A percentile compares a stretch with the other conserved stretches of the same genome.
phyloP scores from a whole-genome alignment of 495 filamentous ascomycete genomes.

The Entonaema liquescens region DNA sequence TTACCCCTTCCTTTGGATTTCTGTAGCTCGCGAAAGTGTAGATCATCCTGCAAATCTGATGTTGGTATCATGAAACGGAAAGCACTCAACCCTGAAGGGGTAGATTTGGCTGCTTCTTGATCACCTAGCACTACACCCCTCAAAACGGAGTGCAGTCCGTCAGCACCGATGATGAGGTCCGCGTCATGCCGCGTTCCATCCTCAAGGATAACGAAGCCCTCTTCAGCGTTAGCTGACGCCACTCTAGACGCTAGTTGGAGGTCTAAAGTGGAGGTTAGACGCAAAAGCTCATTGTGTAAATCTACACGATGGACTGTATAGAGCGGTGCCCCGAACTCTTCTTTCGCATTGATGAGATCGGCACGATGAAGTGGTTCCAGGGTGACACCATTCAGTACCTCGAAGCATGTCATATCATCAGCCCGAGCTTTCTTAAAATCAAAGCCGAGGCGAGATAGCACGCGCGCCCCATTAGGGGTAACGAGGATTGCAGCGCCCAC shows the following conservation, averaged over 20 bases:
- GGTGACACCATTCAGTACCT: constrained; percentile 16
- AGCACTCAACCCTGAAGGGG: constrained; percentile 44
- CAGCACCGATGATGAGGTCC: constrained; percentile 59
- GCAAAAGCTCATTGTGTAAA: constrained; percentile 12
- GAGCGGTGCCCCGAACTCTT: constrained; percentile 10
- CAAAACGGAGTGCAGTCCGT: constrained; percentile 56
- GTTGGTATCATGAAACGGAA: constrained; percentile 59
- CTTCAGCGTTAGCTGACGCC: constrained; percentile 44
- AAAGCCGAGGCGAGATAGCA: constrained; percentile 54
- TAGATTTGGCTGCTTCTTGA: constrained; percentile 29
- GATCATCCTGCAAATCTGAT: constrained; percentile 46
- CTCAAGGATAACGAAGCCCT: constrained; percentile 50
- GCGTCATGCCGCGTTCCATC: constrained; percentile 46
- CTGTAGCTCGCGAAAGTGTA: constrained; percentile 43
- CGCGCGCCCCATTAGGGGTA: constrained; percentile 57
- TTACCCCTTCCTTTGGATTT: constrained; percentile 43
- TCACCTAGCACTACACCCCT: constrained; percentile 38
- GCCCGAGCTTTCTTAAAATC: constrained; percentile 30
- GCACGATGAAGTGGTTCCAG: constrained; percentile 11
- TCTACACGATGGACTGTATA: constrained; percentile 34
- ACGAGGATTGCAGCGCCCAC: not conserved
- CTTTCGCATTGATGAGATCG: constrained; percentile 3
- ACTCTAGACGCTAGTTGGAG: constrained; percentile 14
- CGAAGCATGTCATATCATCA: constrained; percentile 16
- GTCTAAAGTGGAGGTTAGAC: constrained; percentile 8